Conservation (phyloP, 1,284 basidiomycete species). For the Tilletia walkeri region DNA sequence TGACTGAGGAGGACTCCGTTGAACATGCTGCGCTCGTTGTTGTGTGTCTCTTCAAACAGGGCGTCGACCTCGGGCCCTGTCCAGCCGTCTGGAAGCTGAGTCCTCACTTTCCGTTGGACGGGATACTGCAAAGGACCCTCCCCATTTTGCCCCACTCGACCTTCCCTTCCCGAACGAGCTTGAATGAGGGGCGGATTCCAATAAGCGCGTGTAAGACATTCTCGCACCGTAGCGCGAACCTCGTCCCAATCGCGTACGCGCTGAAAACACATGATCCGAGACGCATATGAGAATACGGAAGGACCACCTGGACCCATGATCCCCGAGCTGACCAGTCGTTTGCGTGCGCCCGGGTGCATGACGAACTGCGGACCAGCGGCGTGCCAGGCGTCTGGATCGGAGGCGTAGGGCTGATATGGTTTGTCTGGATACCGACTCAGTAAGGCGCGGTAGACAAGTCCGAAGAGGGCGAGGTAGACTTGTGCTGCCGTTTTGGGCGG, state of each 20-base stretch:
- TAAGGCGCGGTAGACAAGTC: neutral
- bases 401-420: neutral
- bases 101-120: too few species aligned
- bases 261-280: neutral
- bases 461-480: neutral
- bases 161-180: neutral
- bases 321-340: neutral
- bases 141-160: neutral
- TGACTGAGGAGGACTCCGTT: neutral
- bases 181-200: neutral
- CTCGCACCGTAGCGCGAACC: conserved; percentile 5
- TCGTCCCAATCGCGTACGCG: conserved; percentile 9
- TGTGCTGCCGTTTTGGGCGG: neutral
- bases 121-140: too few species aligned
- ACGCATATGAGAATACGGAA: neutral
- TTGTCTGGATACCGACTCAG: neutral
- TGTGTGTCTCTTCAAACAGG: neutral
- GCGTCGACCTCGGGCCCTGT: neutral
- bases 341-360: too few species aligned
- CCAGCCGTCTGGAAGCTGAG: neutral
- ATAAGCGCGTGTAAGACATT: conserved; percentile 1
- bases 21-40: neutral
- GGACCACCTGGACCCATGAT: neutral
- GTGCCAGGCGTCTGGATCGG: too few species aligned
- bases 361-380: too few species aligned